A percentile compares a stretch with the other conserved stretches of the same genome.
Conservation (phyloP, 2,329 filamentous ascomycete species). For the Byssothecium circinans region DNA sequence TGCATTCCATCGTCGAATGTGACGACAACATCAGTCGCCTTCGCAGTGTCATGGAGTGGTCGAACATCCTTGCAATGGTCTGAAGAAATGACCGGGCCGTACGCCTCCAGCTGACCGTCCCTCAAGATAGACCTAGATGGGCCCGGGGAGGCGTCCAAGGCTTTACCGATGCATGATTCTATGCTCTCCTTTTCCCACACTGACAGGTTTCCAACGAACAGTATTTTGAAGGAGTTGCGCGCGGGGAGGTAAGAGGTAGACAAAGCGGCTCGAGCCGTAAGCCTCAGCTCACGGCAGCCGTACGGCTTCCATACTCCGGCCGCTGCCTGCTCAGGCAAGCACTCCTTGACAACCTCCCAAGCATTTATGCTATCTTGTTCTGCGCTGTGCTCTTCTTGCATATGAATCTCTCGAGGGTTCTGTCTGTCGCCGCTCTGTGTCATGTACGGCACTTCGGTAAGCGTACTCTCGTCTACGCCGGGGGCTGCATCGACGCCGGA, state of each 20-base stretch:
- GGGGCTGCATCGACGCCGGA: constrained; percentile 18
- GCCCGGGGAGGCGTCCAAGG: constrained; percentile 33
- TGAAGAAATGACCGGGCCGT: constrained; percentile 31
- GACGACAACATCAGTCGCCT: constrained; percentile 12
- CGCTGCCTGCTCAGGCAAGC: constrained; percentile 10
- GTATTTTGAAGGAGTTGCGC: constrained; percentile 33
- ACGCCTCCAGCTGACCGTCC: constrained; percentile 36
- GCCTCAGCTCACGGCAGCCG: constrained; percentile 27
- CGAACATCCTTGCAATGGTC: constrained; percentile 30
- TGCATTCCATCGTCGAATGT: constrained; percentile 29
- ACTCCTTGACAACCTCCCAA: constrained; percentile 25
- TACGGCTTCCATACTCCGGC: constrained; percentile 28
- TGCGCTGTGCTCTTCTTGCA: constrained; percentile 27
- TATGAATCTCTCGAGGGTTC: constrained; percentile 16
- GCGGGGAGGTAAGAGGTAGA: constrained; percentile 27
- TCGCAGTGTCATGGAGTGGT: constrained; percentile 10
- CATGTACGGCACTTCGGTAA: constrained; percentile 32
- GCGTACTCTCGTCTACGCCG: constrained; percentile 31
- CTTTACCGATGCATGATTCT: constrained; percentile 32
- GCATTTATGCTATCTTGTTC: constrained; percentile 17
- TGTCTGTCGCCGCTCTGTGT: constrained; percentile 24
- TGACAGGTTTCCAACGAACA: constrained; percentile 36
- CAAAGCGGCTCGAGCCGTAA: constrained; percentile 34
- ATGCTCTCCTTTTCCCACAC: constrained; percentile 36
- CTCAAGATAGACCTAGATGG: constrained; percentile 41